Base-by-base conservation (phyloP, 176 grass and related monocot species). In the Raddia guianensis region DNA sequence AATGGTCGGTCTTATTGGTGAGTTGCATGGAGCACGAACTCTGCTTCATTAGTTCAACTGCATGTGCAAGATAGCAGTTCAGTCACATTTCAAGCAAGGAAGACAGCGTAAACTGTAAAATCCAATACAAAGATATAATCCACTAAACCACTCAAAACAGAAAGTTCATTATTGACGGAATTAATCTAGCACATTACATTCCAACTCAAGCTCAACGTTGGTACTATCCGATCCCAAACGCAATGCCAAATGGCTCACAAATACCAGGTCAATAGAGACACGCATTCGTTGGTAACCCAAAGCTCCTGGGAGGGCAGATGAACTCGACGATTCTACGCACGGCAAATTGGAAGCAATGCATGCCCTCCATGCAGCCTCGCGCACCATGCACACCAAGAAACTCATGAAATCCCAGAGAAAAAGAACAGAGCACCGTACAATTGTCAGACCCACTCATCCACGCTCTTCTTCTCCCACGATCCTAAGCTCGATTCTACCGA, bases 11-110 rank as follows among this genome's bases (percentile, higher is more conserved):
- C 89, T 99, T 99, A 75, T 99, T 99, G n/a, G 91, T 86, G 40
- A 99, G 79, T 63, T 88, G 90, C 96, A 99, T 91, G 66, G 90
- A 95, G 84, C 96, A 95, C 4, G 96, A 89, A 76, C 90, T 99
- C 86, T 99, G 96, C 83, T 89, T 99, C 89, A 93, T 86, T 49
- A 99, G 42, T 85, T 99, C 90, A 83, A 99, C 96, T 99, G 68
- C 79, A 52, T 64, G 77, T 10, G 66, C 5, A 81, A 33, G 40
- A 62, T 35, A 79, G 4, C 21, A 68, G 7, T 60, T 88, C 57
- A 86, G 59, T 15, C 2, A 8, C 52, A 54, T 69, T n/a, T 50
- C 47, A 58, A 76, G 7, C 6, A 86, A 16, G 0, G 5, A 71
- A 54, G 1, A 49, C 56, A 64, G 74, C 65, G 32, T 34, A 72